These are phyloP conservation scores for Aspergillus bertholletiae DNA, from an alignment of 495 filamentous ascomycete species.

Conservation along the genomic window DNA sequence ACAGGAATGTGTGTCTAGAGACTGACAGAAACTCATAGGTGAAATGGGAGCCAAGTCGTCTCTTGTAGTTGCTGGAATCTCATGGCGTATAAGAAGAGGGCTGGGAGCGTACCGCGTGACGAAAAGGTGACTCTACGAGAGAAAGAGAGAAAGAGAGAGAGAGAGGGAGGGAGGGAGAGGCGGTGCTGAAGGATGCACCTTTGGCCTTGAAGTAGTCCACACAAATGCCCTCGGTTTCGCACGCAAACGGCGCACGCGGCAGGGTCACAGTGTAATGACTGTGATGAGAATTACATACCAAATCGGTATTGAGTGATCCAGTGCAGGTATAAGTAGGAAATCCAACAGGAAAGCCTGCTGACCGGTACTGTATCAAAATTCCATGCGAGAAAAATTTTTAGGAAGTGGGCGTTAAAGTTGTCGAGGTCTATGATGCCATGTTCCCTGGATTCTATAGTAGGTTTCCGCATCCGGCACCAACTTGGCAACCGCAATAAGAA, in stretches of 20 bases:
- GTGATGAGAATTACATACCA: conserved; percentile 35
- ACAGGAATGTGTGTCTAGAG: background rate
- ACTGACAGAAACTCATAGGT: conserved; percentile 15
- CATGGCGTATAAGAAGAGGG: conserved; percentile 17
- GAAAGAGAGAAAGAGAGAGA: conserved; percentile 1
- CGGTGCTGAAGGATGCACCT: too few relatives aligned
- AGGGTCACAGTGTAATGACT: conserved; percentile 23
- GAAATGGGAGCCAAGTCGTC: conserved; percentile 6
- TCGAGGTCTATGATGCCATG: conserved; percentile 10
- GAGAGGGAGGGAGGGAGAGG: conserved; percentile 15
- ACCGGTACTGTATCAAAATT: background rate
- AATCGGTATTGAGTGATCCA: background rate
- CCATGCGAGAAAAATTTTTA: background rate
- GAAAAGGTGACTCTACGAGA: conserved; percentile 3
- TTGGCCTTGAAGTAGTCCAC: conserved; percentile 30
- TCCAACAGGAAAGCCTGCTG: background rate
- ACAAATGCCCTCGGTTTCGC: conserved; percentile 19
- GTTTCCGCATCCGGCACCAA: conserved; percentile 6
- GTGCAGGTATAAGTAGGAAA: background rate
- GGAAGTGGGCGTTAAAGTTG: background rate
- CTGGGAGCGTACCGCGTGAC: conserved; percentile 15
- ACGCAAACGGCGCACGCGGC: conserved; percentile 44
- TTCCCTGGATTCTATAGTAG: background rate
- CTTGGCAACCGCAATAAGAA: background rate
- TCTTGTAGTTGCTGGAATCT: conserved; percentile 5